These are phyloP conservation scores for Mesembryanthemum crystallinum DNA, from an alignment of 148 eudicot genomes.

Conservation along the genomic window DNA sequence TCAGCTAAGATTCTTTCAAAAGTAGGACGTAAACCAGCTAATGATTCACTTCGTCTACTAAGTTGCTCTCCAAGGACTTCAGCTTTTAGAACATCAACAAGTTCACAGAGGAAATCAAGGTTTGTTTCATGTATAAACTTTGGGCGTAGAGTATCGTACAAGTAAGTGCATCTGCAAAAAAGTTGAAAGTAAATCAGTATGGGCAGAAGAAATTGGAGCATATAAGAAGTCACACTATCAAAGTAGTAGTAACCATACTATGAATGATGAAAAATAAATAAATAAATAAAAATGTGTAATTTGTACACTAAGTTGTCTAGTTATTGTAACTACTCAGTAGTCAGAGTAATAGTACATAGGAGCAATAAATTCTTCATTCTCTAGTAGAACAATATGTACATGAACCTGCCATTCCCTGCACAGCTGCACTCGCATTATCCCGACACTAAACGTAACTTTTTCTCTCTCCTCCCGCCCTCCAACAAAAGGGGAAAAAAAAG, in stretches of 20 bases:
- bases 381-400: no score
- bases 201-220: conserved; percentile 7
- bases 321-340: not conserved
- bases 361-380: no score
- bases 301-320: not conserved
- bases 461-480: no score
- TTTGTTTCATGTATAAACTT: conserved; percentile 92
- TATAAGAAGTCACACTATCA: not conserved
- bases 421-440: no score
- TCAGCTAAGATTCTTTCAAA: conserved; percentile 88
- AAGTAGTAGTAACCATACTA: not conserved
- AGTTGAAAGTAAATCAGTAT: conserved; percentile 15
- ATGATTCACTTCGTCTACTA: conserved; percentile 72
- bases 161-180: conserved; percentile 82
- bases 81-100: conserved; percentile 88
- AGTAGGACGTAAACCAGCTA: conserved; percentile 90
- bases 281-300: no score
- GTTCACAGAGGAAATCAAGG: conserved; percentile 90
- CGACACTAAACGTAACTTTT: no score
- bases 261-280: not conserved
- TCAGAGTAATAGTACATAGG: no score
- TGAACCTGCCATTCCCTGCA: no score
- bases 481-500: no score
- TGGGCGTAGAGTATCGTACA: conserved; percentile 97
- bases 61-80: conserved; percentile 93